These are phyloP conservation scores for Suhomyces bolitotheri DNA, from an alignment of 1,139 yeast genomes.

Conservation along the genomic window DNA sequence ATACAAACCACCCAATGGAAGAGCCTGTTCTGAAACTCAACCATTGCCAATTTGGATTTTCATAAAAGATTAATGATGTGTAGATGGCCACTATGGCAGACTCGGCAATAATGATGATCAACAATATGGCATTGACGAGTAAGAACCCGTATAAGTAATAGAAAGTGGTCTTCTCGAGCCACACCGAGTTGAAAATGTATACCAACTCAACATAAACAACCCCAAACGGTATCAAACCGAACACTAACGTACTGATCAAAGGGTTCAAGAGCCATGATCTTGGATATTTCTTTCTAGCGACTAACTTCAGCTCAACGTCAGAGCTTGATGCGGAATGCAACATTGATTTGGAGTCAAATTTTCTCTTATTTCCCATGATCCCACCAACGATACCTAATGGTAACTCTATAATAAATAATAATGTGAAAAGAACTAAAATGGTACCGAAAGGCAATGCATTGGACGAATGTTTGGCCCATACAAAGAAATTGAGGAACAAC, in stretches of 20 bases:
- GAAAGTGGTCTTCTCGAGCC: conserved; percentile 79
- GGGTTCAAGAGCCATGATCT: conserved; percentile 25
- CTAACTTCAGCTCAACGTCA: neutral
- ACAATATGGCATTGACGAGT: conserved; percentile 57
- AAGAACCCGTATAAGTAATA: conserved; percentile 81
- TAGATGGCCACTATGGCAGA: conserved; percentile 74
- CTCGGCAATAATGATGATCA: conserved; percentile 66
- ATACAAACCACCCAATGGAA: conserved; percentile 70
- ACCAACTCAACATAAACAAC: conserved; percentile 78
- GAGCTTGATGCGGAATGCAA: conserved; percentile 9
- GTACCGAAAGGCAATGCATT: conserved; percentile 60
- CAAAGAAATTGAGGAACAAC: conserved; percentile 61
- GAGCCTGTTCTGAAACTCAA: conserved; percentile 72
- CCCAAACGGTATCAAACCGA: conserved; percentile 76
- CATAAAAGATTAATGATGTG: conserved; percentile 55
- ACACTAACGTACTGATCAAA: conserved; percentile 33
- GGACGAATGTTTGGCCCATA: conserved; percentile 78
- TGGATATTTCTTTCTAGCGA: conserved; percentile 3
- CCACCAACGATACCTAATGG: conserved; percentile 81
- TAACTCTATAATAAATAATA: conserved; percentile 62
- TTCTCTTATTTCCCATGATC: conserved; percentile 48
- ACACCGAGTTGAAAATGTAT: conserved; percentile 72
- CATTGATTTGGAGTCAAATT: conserved; percentile 25
- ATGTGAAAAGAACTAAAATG: conserved; percentile 16
- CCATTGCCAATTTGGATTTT: conserved; percentile 84